Percentiles rank a stretch among this genome's conserved stretches.
Evolutionary conservation across 805 yeast species (phyloP).

Genomic region (Starmerella potacharoeniae): DNA sequence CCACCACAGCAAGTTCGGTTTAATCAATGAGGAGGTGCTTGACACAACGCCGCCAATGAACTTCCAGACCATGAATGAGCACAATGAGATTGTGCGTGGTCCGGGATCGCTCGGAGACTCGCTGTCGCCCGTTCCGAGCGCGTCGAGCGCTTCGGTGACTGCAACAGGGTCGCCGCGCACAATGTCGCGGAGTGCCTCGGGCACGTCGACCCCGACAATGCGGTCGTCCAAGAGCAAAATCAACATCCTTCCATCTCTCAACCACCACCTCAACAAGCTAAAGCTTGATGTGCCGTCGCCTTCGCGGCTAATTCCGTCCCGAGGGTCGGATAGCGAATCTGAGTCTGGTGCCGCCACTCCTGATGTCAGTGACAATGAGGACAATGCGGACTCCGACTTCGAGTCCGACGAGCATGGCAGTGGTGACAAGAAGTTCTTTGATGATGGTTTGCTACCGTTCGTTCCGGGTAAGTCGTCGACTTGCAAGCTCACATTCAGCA

Average conservation of each 20-base stretch:
- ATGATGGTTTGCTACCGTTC: conserved; percentile 1
- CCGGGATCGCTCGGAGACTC: not conserved
- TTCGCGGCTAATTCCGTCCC: not conserved
- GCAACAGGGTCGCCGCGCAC: not conserved
- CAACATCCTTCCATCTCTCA: conserved; percentile 5
- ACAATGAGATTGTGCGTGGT: not conserved
- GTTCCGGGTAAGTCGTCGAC: not conserved
- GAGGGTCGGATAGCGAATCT: not conserved
- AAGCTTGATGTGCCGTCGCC: conserved; percentile 2
- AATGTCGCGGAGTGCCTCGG: not conserved
- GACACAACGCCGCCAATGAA: conserved; percentile 15
- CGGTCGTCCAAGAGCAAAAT: not conserved
- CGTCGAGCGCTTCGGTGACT: not conserved
- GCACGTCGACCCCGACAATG: not conserved
- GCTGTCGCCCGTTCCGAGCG: not conserved
- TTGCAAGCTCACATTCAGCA: conserved; percentile 3
- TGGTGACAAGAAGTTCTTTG: conserved; percentile 2
- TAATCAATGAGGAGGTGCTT: conserved; percentile 5
- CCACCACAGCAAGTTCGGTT: conserved; percentile 3
- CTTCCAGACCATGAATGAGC: not conserved
- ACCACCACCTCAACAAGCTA: conserved; percentile 7
- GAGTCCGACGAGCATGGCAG: not conserved
- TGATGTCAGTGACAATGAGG: conserved; percentile 8
- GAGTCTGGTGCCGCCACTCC: not conserved
- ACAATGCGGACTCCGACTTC: conserved; percentile 11